phyloP scores from a whole-genome alignment of 164 flowering plant species.

The Piper longum region DNA sequence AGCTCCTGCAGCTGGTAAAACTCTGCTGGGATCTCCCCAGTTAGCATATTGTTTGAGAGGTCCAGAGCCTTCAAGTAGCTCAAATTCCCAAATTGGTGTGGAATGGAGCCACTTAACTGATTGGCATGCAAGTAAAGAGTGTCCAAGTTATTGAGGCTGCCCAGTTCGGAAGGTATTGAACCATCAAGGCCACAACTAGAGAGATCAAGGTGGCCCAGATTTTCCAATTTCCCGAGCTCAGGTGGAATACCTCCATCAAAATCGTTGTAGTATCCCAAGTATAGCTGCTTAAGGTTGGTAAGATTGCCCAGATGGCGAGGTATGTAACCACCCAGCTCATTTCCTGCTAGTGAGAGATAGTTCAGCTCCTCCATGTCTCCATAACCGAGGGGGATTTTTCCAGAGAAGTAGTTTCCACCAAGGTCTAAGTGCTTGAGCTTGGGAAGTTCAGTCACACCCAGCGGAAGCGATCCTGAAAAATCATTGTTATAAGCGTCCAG shows the following conservation, averaged over 20 bases:
- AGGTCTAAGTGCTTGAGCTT: conserved; percentile 12
- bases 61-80: conserved; percentile 3
- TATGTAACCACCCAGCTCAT: conserved; percentile 10
- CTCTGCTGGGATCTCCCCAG: conserved; percentile 17
- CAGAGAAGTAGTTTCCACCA: conserved; percentile 18
- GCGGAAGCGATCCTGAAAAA: conserved; percentile 18
- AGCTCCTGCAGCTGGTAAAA: conserved; percentile 12
- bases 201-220: conserved; percentile 51
- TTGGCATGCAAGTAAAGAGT: conserved; percentile 75
- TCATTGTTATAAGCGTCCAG: conserved; percentile 82
- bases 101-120: conserved; percentile 13
- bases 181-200: conserved; percentile 71
- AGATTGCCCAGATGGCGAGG: conserved; percentile 8
- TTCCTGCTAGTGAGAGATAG: conserved; percentile 11
- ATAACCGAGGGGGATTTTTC: conserved; percentile 11
- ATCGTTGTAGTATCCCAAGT: conserved; percentile 60
- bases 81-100: conserved; percentile 15
- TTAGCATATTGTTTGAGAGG: conserved; percentile 11
- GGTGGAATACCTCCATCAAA: conserved; percentile 60
- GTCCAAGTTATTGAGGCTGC: conserved; percentile 51
- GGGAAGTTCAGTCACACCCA: conserved; percentile 2
- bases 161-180: conserved; percentile 61
- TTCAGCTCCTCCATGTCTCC: conserved; percentile 8
- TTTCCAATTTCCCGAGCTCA: conserved; percentile 53
- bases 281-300: conserved; percentile 10